phyloP scores from a whole-genome alignment of 306 rosid genomes.

The Hippophae rhamnoides region DNA sequence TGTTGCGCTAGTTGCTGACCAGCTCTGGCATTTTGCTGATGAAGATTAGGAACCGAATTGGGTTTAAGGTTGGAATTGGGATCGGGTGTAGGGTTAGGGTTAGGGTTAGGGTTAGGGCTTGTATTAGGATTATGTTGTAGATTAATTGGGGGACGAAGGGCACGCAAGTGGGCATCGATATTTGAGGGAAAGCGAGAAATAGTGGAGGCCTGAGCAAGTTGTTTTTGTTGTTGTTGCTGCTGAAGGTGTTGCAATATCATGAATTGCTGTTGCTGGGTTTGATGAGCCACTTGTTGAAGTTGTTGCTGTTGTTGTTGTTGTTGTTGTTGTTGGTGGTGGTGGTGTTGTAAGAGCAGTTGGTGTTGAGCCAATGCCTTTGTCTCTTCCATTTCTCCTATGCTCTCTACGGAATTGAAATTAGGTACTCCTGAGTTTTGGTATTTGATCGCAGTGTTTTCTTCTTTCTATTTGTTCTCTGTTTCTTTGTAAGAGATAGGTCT shows the following conservation, averaged over 20 bases:
- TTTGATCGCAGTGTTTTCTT: too few species aligned
- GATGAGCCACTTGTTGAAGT: neutral
- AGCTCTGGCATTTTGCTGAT: constrained; percentile 35
- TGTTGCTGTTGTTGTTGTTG: constrained; percentile 28
- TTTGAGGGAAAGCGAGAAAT: constrained; percentile 90
- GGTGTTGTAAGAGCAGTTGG: constrained; percentile 36
- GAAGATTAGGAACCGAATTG: constrained; percentile 29
- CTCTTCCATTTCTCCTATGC: constrained; percentile 53
- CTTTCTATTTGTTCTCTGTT: too few species aligned
- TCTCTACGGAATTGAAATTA: neutral
- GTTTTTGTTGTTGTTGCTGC: constrained; percentile 43
- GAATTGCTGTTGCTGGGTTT: constrained; percentile 19
- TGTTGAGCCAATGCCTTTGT: constrained; percentile 66
- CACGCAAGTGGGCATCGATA: constrained; percentile 87
- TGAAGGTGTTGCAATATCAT: constrained; percentile 55
- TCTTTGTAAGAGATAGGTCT: too few species aligned
- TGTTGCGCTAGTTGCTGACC: constrained; percentile 16
- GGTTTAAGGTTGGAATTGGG: constrained; percentile 37
- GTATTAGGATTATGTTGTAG: constrained; percentile 33
- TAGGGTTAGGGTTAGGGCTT: constrained; percentile 19
- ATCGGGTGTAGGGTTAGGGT: constrained; percentile 18
- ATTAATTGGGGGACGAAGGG: constrained; percentile 57
- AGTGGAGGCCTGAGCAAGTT: constrained; percentile 45
- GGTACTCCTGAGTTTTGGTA: too few species aligned
- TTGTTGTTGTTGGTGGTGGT: constrained; percentile 25